Percentiles rank a stretch among this genome's conserved stretches.
Conservation (phyloP, 805 yeast species). For the Huiozyma naganishii region DNA sequence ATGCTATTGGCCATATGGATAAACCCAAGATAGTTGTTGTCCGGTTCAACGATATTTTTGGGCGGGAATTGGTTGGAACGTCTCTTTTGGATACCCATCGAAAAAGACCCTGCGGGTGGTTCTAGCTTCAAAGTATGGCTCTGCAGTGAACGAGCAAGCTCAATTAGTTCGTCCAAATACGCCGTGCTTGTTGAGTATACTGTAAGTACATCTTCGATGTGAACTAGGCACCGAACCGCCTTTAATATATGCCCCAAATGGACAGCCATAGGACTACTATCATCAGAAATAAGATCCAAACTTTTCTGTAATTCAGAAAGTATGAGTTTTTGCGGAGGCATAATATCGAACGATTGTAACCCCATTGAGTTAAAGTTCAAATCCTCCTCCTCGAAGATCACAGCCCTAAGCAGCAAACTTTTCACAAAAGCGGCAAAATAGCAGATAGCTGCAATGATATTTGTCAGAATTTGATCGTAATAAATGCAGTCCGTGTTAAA, state of each 20-base stretch:
- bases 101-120: conserved; percentile 30
- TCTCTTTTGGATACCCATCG: conserved; percentile 37
- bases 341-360: conserved; percentile 30
- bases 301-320: conserved; percentile 25
- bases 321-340: conserved; percentile 15
- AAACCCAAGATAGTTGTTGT: conserved; percentile 22
- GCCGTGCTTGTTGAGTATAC: conserved; percentile 8
- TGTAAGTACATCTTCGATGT: conserved; percentile 14
- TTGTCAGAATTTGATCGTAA: conserved; percentile 41
- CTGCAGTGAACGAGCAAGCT: conserved; percentile 4
- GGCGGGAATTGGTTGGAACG: conserved; percentile 41
- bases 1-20: conserved; percentile 31
- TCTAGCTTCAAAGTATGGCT: not conserved
- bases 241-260: conserved; percentile 13
- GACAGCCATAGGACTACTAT: not conserved
- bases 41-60: conserved; percentile 24
- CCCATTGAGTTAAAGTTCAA: conserved; percentile 55
- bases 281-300: conserved; percentile 13
- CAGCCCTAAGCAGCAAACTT: conserved; percentile 42
- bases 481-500: conserved; percentile 22
- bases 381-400: conserved; percentile 67
- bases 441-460: conserved; percentile 42
- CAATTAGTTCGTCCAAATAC: conserved; percentile 9
- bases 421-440: conserved; percentile 40
- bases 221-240: conserved; percentile 24